Base-by-base conservation (phyloP, 1,284 basidiomycete genomes). In the Fereydounia khargensis region DNA sequence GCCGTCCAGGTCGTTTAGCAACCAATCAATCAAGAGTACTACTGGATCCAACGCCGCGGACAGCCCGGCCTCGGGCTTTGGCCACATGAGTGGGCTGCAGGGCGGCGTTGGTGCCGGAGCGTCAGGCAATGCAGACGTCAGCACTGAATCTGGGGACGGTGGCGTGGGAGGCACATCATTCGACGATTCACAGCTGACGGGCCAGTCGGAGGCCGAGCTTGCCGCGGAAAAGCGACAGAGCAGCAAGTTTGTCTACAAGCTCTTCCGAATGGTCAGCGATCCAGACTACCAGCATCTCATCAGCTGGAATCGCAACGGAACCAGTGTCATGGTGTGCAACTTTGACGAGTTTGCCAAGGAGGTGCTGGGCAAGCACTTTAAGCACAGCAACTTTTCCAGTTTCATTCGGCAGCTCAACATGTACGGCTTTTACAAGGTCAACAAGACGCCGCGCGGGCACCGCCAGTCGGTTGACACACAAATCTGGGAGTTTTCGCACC, bases 341-440 rank as follows among this genome's bases (percentile, higher is more conserved):
- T 70, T 72, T 47, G 65, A 68, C 46, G 73, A 73, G 19, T 76
- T 76, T 31, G 57, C 69, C 19, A 70, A 65, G 47, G 61, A 66
- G 33, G 76, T 77, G 18, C 55, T 77, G n/a, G 70, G 70, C 33
- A 74, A 76, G 46, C 74, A 76, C 41, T 77, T 77, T 44, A 77
- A 77, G 58, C 76, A 77, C 48, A 76, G 68, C 53, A 77, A 91
- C 86, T 91, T 90, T 76, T 88, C 87, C 20, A 87, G 85, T 68
- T 91, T 91, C 74, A 88, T 91, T 39, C 84, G 88, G 42, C 89
- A 91, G 73, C 81, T 91, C 42, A 91, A 91, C 78, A 91, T 91
- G 88, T 68, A 71, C 46, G 76, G 66, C 42, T 72, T 76, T 42
- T 72, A 75, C 49, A 77, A 76, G 49, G 67, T 70, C 47, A 75